Base-by-base conservation (phyloP, 1,284 basidiomycete genomes). In the Ceratobasidium sp. region DNA sequence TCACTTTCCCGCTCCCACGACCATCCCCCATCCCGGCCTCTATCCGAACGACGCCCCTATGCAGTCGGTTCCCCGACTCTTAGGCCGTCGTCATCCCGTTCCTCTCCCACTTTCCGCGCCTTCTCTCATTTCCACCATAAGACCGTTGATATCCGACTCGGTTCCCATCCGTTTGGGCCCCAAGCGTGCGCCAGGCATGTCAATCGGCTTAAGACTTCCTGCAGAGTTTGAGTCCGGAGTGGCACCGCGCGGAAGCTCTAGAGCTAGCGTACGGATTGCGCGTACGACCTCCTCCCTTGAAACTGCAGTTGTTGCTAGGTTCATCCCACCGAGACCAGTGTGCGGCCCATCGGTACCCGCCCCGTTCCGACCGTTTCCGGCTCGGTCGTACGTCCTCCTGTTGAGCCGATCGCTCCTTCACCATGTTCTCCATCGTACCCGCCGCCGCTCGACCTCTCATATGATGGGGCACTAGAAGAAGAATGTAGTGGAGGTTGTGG, bases 111-210 rank as follows among this genome's bases (percentile, higher is more conserved):
- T 55, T 7, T 55, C 26, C 52, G 6, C 8, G 7, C 35, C 4
- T 11, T 5, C 6, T 4, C 35, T 11, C 35, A 38, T 38, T 38
- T 11, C n/a, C n/a, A n/a, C n/a, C n/a, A n/a, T n/a, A n/a, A n/a
- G n/a, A n/a, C n/a, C n/a, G n/a, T n/a, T n/a, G n/a, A 4, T 11
- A 38, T 38, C 26, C 35, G 41, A 49, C 38, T 67, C 64, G 21
- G 54, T 69, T 2, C 64, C 64, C 21, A 69, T 35, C 23, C 64
- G 64, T n/a, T 69, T 50, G 3, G 23, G 41, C 0, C 14, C 64
- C 8, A 21, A 26, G 0, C 50, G 52, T 14, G 64, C 64, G 28
- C 52, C 64, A 21, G 64, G 52, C 18, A 38, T 69, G 46, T 69
- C 64, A 4, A 69, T 35, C 64, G 64, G 64, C 43, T 38, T 8